These are phyloP conservation scores for Paecilomyces formosus DNA, from an alignment of 2,329 filamentous ascomycete genomes.

Conservation along the genomic window DNA sequence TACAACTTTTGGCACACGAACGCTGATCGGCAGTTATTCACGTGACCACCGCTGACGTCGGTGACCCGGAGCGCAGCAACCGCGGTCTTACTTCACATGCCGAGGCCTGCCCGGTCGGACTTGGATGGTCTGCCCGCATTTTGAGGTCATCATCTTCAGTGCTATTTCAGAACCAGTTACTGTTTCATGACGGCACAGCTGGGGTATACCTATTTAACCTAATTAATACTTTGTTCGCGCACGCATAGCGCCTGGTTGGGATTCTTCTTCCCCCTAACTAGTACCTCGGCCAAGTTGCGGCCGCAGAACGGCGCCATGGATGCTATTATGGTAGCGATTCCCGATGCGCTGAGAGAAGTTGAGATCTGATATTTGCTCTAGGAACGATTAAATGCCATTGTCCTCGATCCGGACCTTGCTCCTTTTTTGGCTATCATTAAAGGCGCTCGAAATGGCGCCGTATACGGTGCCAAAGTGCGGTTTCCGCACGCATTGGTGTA, in stretches of 20 bases:
- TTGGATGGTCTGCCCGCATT: slow-evolving; percentile 8
- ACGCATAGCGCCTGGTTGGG: background rate
- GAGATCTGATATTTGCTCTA: slow-evolving; percentile 24
- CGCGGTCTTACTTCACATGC: slow-evolving; percentile 28
- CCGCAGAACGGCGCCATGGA: slow-evolving; percentile 23
- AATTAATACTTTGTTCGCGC: background rate
- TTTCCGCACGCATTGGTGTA: slow-evolving; percentile 95
- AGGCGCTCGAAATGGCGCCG: slow-evolving; percentile 89
- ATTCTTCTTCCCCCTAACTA: slow-evolving; percentile 3
- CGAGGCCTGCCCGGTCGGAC: slow-evolving; percentile 16
- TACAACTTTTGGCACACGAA: background rate
- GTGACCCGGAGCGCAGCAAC: slow-evolving; percentile 4
- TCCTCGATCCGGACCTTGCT: slow-evolving; percentile 78
- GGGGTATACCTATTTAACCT: background rate
- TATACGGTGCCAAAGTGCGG: slow-evolving; percentile 95
- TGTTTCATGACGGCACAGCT: background rate
- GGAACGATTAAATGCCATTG: slow-evolving; percentile 64
- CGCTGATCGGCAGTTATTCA: slow-evolving; percentile 7
- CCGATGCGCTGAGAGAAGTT: background rate
- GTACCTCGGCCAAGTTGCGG: slow-evolving; percentile 20
- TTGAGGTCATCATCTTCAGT: background rate
- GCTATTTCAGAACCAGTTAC: background rate
- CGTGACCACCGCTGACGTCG: slow-evolving; percentile 26
- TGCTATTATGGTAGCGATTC: slow-evolving; percentile 21
- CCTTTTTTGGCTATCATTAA: slow-evolving; percentile 81